Base-by-base conservation (phyloP, 1,139 yeast species). In the Pichia sp. region DNA sequence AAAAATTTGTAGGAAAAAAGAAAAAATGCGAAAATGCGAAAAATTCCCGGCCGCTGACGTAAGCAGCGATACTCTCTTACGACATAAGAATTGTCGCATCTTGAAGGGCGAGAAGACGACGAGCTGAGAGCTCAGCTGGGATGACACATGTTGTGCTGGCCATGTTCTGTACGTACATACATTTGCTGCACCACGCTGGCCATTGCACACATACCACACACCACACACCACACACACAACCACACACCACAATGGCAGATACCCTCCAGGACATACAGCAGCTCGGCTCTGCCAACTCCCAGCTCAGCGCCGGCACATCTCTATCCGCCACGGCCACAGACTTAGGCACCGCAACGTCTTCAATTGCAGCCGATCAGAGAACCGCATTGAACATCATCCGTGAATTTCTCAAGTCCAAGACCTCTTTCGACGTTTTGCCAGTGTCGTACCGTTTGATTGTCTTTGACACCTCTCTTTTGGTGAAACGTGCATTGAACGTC, bases 371-470 rank as follows among this genome's bases (percentile, higher is more conserved):
- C 50, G 89, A 83, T 58, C 94, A 85, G 59, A 75, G 74, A 54
- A 68, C 79, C 6, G 91, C 90, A 0, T 74, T 85, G 45, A 80
- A 78, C 57, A 90, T 96, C 28, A 93, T 93, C 53, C 73, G 97
- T 50, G 72, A 81, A 39, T 93, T 94, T 61, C 72, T 94, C 45
- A 87, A 89, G 63, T 83, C 95, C 47, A 91, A 93, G 65, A 93
- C 96, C 0, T 88, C 97, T 1, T 94, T 93, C 65, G 99, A 94
- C 62, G 99, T 94, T 28, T 75, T 94, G 44, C 99, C 99, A 1
- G 99, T 94, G 40, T 85, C 96, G 41, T 94, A 93, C 66, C 76
- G 98, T 57, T 76, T 94, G 58, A 87, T 94, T 49, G 99, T 94
- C 40, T 79, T 94, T 58, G 99, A 94, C 65, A 91, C 98, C 2